A percentile compares a stretch with the other conserved stretches of the same genome.
Conservation (phyloP, 768 basidiomycete genomes). For the Lenzites betulinus region DNA sequence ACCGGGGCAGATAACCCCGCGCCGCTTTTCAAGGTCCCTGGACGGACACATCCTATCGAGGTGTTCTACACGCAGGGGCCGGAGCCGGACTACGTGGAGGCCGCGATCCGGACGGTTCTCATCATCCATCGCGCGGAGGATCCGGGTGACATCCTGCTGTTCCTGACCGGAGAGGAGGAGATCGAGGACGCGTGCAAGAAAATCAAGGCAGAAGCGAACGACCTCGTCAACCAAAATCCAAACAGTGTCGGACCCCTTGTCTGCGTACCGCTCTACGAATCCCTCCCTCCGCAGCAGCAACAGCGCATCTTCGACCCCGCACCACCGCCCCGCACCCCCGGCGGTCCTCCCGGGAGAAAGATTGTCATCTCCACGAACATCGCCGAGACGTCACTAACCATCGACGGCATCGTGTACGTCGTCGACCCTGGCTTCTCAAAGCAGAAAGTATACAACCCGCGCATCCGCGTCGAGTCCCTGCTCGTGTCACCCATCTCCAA, state of each 20-base stretch:
- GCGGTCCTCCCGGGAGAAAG: slow-evolving; percentile 87
- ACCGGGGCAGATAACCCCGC: slow-evolving; percentile 20
- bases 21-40: slow-evolving; percentile 33
- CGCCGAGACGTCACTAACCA: slow-evolving; percentile 96
- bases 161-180: slow-evolving; percentile 98
- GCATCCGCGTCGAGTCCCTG: slow-evolving; percentile 93
- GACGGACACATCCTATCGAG: slow-evolving; percentile 82
- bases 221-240: slow-evolving; percentile 69
- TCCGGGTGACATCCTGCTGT: slow-evolving; percentile 88
- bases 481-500: slow-evolving; percentile 96
- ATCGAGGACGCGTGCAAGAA: slow-evolving; percentile 96
- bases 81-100: slow-evolving; percentile 95
- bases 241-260: slow-evolving; percentile 80
- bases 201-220: slow-evolving; percentile 89
- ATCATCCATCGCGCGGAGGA: slow-evolving; percentile 98
- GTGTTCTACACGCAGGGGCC: slow-evolving; percentile 93
- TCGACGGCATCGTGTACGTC: slow-evolving; percentile 99
- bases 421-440: slow-evolving; percentile 98
- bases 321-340: slow-evolving; percentile 59
- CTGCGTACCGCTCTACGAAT: slow-evolving; percentile 94
- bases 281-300: slow-evolving; percentile 91
- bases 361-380: slow-evolving; percentile 96
- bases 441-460: slow-evolving; percentile 97
- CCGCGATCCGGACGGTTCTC: slow-evolving; percentile 92
- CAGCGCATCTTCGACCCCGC: slow-evolving; percentile 95